phyloP scores from a whole-genome alignment of 2,329 filamentous ascomycete species.

The Xylariaceae sp. region DNA sequence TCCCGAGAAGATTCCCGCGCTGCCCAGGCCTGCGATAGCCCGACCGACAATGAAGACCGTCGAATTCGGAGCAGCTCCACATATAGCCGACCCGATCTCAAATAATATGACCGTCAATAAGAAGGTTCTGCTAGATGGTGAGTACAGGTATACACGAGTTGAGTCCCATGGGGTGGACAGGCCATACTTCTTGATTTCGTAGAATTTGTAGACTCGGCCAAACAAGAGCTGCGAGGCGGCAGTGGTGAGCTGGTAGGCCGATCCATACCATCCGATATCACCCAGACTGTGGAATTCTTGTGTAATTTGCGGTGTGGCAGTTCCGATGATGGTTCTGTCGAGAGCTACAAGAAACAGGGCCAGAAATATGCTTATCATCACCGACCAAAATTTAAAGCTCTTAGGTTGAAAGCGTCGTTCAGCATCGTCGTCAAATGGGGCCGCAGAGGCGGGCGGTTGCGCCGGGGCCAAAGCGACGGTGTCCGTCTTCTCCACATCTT shows the following conservation, averaged over 20 bases:
- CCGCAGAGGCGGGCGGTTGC: not conserved
- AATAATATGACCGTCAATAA: conserved; percentile 45
- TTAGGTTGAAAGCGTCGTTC: conserved; percentile 46
- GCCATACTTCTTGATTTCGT: conserved; percentile 43
- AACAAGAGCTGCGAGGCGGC: conserved; percentile 50
- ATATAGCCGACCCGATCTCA: conserved; percentile 47
- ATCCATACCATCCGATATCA: conserved; percentile 61
- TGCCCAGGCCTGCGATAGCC: conserved; percentile 51
- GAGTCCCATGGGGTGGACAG: not conserved
- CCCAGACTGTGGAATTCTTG: conserved; percentile 51
- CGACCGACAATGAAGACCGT: conserved; percentile 51
- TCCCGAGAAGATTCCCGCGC: conserved; percentile 53
- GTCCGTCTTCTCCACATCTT: conserved; percentile 19
- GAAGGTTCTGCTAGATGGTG: conserved; percentile 35
- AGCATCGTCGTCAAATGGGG: conserved; percentile 12
- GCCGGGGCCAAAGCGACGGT: not conserved
- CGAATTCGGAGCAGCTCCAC: conserved; percentile 50
- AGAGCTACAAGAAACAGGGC: conserved; percentile 55
- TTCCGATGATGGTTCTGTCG: conserved; percentile 52
- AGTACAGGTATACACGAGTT: conserved; percentile 1
- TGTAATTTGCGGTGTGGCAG: conserved; percentile 50
- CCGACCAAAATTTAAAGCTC: conserved; percentile 51
- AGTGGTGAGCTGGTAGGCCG: conserved; percentile 55
- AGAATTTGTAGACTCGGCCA: conserved; percentile 50
- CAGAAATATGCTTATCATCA: conserved; percentile 48